These are phyloP conservation scores for Carex sylvatica DNA, from an alignment of 202 grass and related monocot genomes.

Conservation along the genomic window DNA sequence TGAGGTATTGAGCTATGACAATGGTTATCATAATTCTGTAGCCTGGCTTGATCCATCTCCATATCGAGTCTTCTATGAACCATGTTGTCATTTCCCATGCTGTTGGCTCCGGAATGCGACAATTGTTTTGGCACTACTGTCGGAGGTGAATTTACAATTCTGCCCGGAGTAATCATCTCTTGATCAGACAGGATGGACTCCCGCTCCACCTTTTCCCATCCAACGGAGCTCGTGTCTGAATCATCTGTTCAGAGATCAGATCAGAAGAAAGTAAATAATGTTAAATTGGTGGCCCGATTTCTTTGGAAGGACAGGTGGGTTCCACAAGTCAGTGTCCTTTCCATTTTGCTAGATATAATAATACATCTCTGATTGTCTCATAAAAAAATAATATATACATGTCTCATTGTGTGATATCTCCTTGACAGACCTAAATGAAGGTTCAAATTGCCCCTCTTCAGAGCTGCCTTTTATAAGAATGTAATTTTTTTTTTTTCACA, in stretches of 20 bases:
- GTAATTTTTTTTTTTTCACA: too few species aligned
- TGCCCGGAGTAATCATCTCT: background rate
- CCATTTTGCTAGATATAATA: background rate
- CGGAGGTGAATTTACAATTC: slow-evolving; percentile 1
- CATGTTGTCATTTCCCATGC: background rate
- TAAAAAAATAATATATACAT: background rate
- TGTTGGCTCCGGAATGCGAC: background rate
- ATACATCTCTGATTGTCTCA: background rate
- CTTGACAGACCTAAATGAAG: background rate
- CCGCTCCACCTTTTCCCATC: background rate
- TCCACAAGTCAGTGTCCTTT: background rate
- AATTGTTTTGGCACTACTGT: background rate
- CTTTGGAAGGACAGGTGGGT: background rate
- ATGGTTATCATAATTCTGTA: background rate
- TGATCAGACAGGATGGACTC: background rate
- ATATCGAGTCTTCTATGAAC: slow-evolving; percentile 9
- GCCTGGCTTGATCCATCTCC: background rate
- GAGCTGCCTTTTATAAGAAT: too few species aligned
- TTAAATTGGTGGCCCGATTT: background rate
- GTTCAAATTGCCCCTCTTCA: too few species aligned
- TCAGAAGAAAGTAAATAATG: background rate
- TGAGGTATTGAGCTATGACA: background rate
- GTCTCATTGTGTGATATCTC: background rate
- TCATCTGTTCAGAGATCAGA: slow-evolving; percentile 23
- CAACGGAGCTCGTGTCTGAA: slow-evolving; percentile 1